These are phyloP conservation scores for Amauroascus verrucosus DNA, from an alignment of 2,329 filamentous ascomycete species.

Conservation along the genomic window DNA sequence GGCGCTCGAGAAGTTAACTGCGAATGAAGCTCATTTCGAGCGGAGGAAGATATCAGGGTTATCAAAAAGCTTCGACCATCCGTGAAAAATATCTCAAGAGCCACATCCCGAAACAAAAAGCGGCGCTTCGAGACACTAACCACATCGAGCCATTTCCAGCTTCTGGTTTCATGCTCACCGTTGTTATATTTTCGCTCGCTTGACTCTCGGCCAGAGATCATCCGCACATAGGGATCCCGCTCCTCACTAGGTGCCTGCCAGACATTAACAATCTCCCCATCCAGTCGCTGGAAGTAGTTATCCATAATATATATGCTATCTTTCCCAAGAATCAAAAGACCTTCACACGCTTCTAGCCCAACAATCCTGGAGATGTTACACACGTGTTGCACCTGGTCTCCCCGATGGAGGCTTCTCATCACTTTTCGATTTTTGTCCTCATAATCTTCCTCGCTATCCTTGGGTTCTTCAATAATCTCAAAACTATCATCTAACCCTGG, in stretches of 20 bases:
- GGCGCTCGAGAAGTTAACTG: slow-evolving; percentile 70
- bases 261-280: slow-evolving; percentile 93
- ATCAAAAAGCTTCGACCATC: slow-evolving; percentile 92
- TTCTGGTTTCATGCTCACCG: slow-evolving; percentile 68
- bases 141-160: slow-evolving; percentile 90
- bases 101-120: slow-evolving; percentile 90
- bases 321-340: slow-evolving; percentile 85
- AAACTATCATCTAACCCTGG: slow-evolving; percentile 72
- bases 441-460: slow-evolving; percentile 71
- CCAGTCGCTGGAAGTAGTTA: slow-evolving; percentile 87
- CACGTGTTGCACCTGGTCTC: slow-evolving; percentile 84
- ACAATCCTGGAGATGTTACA: slow-evolving; percentile 94
- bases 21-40: slow-evolving; percentile 69
- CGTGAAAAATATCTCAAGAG: slow-evolving; percentile 94
- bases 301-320: slow-evolving; percentile 89
- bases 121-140: slow-evolving; percentile 92
- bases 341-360: slow-evolving; percentile 86
- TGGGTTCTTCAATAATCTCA: slow-evolving; percentile 88
- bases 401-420: slow-evolving; percentile 81
- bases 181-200: slow-evolving; percentile 44
- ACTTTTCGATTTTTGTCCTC: slow-evolving; percentile 98
- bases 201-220: slow-evolving; percentile 71
- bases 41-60: slow-evolving; percentile 63
- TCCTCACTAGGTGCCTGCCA: slow-evolving; percentile 89
- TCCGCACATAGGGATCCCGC: slow-evolving; percentile 86